Base-by-base conservation (phyloP, 495 filamentous ascomycete species). In the Geopyxis carbonaria region DNA sequence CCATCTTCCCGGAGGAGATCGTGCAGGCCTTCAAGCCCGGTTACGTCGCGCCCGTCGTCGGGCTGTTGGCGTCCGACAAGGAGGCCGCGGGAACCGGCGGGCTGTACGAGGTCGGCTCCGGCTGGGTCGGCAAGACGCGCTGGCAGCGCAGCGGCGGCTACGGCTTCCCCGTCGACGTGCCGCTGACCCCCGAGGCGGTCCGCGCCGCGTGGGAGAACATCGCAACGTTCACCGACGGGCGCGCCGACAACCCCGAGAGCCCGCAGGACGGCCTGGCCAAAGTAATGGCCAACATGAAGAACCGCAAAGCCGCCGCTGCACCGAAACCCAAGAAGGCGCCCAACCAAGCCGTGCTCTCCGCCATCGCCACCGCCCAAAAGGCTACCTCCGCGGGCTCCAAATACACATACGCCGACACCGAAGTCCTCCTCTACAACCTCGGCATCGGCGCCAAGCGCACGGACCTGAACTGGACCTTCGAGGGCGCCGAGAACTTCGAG, bases 11-110 rank as follows among this genome's bases (percentile, higher is more conserved):
- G 25, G 84, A 94, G 53, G 89, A 95, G 63, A 76, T 95, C 67
- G 85, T 97, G 30, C 87, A 94, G 67, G 91, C 89, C 24, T 93
- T 97, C 73, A 97, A 97, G 76, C 89, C 89, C 31, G 89, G 94
- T 51, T 94, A 95, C 58, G 86, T 97, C 60, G 89, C 89, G 31
- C 89, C 89, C 32, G 59, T 94, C 28, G 87, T 97, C 33, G 77
- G 80, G 20, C 73, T 83, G 22, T 76, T 97, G 29, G 78, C 72
- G 65, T 89, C 82, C 39, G 89, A 97, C 62, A 80, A 80, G 55
- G 87, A 87, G 20, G 72, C 77, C 46, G 75, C 81, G 47, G 70
- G 74, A 9, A 94, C 85, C 45, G 87, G 87, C 49, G 77, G 75
- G 36, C 73, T 97, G n/a, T 97, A 78, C 62, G 89, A 97, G 67